These are phyloP conservation scores for Pyricularia pennisetigena DNA, from an alignment of 2,329 filamentous ascomycete species.

Conservation along the genomic window DNA sequence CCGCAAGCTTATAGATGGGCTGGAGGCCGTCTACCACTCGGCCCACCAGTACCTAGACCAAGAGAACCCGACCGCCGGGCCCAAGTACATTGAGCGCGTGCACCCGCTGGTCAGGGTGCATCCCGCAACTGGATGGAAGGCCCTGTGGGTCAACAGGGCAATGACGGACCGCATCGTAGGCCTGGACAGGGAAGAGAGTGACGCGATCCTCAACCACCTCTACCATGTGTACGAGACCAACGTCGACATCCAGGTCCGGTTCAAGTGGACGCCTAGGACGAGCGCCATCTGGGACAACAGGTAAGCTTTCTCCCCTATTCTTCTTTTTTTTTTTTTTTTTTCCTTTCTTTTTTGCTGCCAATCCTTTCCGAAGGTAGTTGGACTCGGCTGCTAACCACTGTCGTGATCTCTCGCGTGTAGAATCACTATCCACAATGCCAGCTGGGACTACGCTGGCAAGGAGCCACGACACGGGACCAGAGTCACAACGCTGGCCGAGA, in stretches of 20 bases:
- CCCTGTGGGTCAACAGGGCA: conserved; percentile 60
- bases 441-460: conserved; percentile 59
- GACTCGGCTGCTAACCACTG: neutral
- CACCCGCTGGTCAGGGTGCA: conserved; percentile 63
- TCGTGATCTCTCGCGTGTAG: conserved; percentile 20
- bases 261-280: conserved; percentile 58
- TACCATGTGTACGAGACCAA: conserved; percentile 61
- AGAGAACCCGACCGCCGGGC: conserved; percentile 47
- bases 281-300: conserved; percentile 63
- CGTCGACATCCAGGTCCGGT: conserved; percentile 62
- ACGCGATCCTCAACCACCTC: conserved; percentile 56
- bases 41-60: conserved; percentile 60
- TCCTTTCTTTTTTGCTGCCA: no score
- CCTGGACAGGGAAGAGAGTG: conserved; percentile 58
- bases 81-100: conserved; percentile 54
- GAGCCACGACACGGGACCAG: conserved; percentile 62
- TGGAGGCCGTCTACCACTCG: conserved; percentile 52
- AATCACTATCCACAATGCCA: conserved; percentile 65
- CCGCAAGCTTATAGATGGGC: conserved; percentile 60
- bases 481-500: conserved; percentile 61
- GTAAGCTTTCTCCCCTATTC: conserved; percentile 11
- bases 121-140: conserved; percentile 63
- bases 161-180: conserved; percentile 63
- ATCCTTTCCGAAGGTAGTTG: no score
- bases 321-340: neutral